phyloP scores from a whole-genome alignment of 768 basidiomycete genomes.

The Psilocybe cyanescens region DNA sequence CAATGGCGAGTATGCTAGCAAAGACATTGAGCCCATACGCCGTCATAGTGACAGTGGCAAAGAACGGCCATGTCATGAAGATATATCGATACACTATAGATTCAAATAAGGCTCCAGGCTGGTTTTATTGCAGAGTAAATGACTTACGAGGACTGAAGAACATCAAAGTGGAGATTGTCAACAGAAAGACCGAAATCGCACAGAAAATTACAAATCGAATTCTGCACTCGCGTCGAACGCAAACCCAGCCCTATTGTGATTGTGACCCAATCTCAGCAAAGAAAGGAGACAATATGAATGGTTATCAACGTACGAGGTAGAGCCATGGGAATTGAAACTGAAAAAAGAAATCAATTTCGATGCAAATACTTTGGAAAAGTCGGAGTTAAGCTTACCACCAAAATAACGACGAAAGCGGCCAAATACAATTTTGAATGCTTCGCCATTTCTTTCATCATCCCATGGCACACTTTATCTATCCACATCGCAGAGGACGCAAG shows the following conservation, averaged over 20 bases:
- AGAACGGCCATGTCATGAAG: conserved; percentile 49
- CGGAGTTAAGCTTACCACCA: conserved; percentile 37
- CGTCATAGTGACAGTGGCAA: conserved; percentile 48
- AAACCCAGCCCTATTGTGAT: conserved; percentile 47
- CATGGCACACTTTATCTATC: conserved; percentile 49
- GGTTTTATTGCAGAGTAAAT: neutral
- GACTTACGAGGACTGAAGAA: conserved; percentile 46
- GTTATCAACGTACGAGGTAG: conserved; percentile 33
- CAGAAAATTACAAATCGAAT: conserved; percentile 42
- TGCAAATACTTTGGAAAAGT: too few relatives aligned
- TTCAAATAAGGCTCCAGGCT: neutral
- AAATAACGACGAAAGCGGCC: conserved; percentile 41
- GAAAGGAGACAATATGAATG: neutral
- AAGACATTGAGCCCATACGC: conserved; percentile 44
- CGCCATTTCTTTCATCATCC: conserved; percentile 36
- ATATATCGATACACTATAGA: conserved; percentile 45
- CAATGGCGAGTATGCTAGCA: conserved; percentile 44
- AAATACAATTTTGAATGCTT: conserved; percentile 39
- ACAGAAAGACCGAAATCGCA: conserved; percentile 38
- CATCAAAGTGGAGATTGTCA: conserved; percentile 43
- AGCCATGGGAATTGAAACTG: conserved; percentile 54
- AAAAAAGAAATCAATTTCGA: neutral
- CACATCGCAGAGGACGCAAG: conserved; percentile 50
- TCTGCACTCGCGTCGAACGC: conserved; percentile 48
- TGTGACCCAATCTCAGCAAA: neutral